Percentiles rank a stretch among this genome's conserved stretches.
phyloP scores from a whole-genome alignment of 2,329 filamentous ascomycete genomes.

The Conoideocrella luteorostrata region DNA sequence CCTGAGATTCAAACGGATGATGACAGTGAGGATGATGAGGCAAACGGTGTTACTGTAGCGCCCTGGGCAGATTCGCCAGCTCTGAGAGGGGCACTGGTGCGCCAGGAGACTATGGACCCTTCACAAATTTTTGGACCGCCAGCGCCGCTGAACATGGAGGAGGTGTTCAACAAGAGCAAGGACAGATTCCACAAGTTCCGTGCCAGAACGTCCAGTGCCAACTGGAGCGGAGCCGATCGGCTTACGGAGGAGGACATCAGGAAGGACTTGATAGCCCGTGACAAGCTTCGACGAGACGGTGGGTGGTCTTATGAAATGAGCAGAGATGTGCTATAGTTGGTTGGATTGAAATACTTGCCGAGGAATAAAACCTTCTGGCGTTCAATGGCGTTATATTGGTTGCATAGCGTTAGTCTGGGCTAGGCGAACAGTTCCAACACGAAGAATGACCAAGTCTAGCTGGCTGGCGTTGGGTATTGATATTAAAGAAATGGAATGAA shows the following conservation, averaged over 20 bases:
- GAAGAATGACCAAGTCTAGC: neutral
- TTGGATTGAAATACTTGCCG: neutral
- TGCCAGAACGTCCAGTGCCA: slow-evolving; percentile 84
- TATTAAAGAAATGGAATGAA: neutral
- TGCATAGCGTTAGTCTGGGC: slow-evolving; percentile 9
- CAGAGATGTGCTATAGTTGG: slow-evolving; percentile 34
- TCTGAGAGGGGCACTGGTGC: slow-evolving; percentile 65
- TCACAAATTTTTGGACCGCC: slow-evolving; percentile 84
- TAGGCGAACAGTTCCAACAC: neutral
- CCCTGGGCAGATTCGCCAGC: slow-evolving; percentile 87
- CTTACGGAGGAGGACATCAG: slow-evolving; percentile 84
- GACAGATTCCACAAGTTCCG: slow-evolving; percentile 83
- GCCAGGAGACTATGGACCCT: slow-evolving; percentile 82
- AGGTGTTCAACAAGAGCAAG: slow-evolving; percentile 88
- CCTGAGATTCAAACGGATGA: slow-evolving; percentile 95
- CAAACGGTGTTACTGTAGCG: slow-evolving; percentile 50
- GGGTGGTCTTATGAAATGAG: slow-evolving; percentile 71
- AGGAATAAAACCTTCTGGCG: neutral
- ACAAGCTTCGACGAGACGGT: slow-evolving; percentile 73
- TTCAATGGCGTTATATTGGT: neutral
- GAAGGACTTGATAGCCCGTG: slow-evolving; percentile 71
- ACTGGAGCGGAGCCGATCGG: slow-evolving; percentile 78
- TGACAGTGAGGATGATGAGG: slow-evolving; percentile 71
- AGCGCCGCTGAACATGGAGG: slow-evolving; percentile 85
- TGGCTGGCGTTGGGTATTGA: slow-evolving; percentile 3